phyloP scores from a whole-genome alignment of 2,329 filamentous ascomycete species.

The Venturia asperata region DNA sequence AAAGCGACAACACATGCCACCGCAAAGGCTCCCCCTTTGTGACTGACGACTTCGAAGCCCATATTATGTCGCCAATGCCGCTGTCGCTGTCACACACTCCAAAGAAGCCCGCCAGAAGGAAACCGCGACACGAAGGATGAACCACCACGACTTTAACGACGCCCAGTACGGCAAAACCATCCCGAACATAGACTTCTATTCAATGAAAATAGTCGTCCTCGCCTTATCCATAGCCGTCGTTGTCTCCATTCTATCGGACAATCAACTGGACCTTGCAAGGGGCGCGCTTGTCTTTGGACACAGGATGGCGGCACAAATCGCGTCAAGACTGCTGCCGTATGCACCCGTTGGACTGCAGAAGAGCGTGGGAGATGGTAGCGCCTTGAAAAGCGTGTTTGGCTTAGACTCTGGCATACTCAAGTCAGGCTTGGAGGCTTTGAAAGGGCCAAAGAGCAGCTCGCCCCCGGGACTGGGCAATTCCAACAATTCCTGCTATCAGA shows the following conservation, averaged over 20 bases:
- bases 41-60: background rate
- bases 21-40: background rate
- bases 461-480: conserved; percentile 72
- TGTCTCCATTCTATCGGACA: background rate
- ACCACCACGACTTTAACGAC: background rate
- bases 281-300: background rate
- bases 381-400: conserved; percentile 12
- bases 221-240: background rate
- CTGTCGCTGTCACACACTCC: background rate
- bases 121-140: background rate
- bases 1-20: background rate
- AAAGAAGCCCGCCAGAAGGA: conserved; percentile 5
- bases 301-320: background rate
- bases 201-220: background rate
- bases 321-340: background rate
- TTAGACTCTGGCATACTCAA: conserved; percentile 1
- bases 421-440: conserved; percentile 1
- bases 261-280: background rate
- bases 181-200: background rate
- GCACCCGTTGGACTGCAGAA: background rate
- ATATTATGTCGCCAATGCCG: background rate
- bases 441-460: conserved; percentile 4
- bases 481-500: conserved; percentile 97
- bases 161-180: background rate
- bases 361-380: conserved; percentile 5